phyloP scores from a whole-genome alignment of 768 basidiomycete species.

The Lentinula detonsa region DNA sequence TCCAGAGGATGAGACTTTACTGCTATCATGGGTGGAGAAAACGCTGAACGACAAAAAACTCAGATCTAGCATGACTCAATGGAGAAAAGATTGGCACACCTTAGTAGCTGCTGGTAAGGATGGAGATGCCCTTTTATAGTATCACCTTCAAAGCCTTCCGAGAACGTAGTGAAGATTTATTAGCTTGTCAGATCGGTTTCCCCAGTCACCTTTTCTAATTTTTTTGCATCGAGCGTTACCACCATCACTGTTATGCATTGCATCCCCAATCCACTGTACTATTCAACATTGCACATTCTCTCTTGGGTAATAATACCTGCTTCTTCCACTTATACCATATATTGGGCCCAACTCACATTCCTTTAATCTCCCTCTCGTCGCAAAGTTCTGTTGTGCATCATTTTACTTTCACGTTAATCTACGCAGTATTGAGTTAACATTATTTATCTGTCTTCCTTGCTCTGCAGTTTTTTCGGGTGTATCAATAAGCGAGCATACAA shows the following conservation, averaged over 20 bases:
- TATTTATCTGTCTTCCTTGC: background rate
- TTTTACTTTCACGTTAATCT: background rate
- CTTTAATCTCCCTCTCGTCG: background rate
- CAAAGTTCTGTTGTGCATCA: background rate
- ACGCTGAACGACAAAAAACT: constrained; percentile 57
- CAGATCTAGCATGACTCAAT: constrained; percentile 58
- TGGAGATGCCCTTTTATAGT: constrained; percentile 49
- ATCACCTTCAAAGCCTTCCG: background rate
- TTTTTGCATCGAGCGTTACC: background rate
- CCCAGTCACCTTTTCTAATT: background rate
- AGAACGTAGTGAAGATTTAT: background rate
- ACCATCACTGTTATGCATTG: background rate
- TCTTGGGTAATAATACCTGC: background rate
- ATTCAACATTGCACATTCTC: background rate
- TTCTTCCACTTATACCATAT: background rate
- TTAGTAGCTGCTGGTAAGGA: constrained; percentile 65
- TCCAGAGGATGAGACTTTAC: constrained; percentile 79
- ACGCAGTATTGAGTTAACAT: background rate
- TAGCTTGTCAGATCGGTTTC: background rate
- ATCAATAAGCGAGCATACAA: background rate
- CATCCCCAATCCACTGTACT: background rate
- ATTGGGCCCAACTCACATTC: background rate
- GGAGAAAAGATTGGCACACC: constrained; percentile 77
- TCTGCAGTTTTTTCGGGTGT: constrained; percentile 3
- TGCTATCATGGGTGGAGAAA: constrained; percentile 78